phyloP scores from a whole-genome alignment of 257 asterid species.

The Haberlea rhodopensis region DNA sequence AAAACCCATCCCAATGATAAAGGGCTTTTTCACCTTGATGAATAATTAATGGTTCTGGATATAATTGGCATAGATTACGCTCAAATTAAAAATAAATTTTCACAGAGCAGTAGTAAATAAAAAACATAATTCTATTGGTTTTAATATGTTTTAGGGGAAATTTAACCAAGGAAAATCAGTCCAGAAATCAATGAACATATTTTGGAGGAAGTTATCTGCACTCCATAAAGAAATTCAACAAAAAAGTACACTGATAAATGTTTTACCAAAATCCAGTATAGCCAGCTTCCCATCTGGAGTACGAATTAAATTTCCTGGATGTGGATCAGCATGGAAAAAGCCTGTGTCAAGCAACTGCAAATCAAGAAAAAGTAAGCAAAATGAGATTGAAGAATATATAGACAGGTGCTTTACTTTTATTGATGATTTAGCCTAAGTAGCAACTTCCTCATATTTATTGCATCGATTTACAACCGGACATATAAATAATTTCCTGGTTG shows the following conservation, averaged over 20 bases:
- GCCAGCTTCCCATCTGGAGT: slow-evolving; percentile 98
- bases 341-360: slow-evolving; percentile 97
- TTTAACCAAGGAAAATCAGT: too few species aligned
- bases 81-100: neutral
- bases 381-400: slow-evolving; percentile 16
- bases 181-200: too few species aligned
- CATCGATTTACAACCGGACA: neutral
- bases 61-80: neutral
- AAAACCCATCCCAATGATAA: too few species aligned
- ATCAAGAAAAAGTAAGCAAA: slow-evolving; percentile 31
- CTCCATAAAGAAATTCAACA: slow-evolving; percentile 15
- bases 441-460: neutral
- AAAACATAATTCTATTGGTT: neutral
- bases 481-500: neutral
- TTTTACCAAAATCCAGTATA: slow-evolving; percentile 88
- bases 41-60: too few species aligned
- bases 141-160: too few species aligned
- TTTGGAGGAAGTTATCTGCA: slow-evolving; percentile 9
- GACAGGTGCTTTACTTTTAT: slow-evolving; percentile 5
- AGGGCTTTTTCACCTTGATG: too few species aligned
- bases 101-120: neutral
- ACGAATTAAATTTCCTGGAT: slow-evolving; percentile 94
- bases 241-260: slow-evolving; percentile 2
- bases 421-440: slow-evolving; percentile 1
- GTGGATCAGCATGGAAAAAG: slow-evolving; percentile 99